Conservation (phyloP, 192 early-diverging fungal genomes). For the Chytriomyces sp. region DNA sequence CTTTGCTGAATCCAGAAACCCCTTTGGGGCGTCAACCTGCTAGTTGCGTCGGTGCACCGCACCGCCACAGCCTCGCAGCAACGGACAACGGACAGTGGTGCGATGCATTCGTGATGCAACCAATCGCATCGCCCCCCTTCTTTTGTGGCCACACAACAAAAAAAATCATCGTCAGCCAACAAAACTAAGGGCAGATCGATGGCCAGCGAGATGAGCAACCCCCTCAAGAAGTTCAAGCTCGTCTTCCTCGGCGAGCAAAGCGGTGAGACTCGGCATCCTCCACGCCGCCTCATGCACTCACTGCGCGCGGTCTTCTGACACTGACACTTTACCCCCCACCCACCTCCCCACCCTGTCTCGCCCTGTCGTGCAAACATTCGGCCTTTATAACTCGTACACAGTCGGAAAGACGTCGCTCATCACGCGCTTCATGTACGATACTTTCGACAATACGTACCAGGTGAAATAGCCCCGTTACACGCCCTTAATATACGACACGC, state of each 20-base stretch:
- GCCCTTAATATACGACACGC: background rate
- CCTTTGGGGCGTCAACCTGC: background rate
- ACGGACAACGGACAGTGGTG: too few species aligned
- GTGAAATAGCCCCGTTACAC: slow-evolving; percentile 25
- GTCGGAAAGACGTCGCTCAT: slow-evolving; percentile 99
- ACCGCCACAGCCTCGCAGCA: too few species aligned
- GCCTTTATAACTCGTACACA: slow-evolving; percentile 73
- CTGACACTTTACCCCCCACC: slow-evolving; percentile 1
- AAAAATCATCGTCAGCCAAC: too few species aligned
- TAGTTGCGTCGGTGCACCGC: background rate
- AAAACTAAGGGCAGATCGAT: too few species aligned
- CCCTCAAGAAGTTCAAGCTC: slow-evolving; percentile 88
- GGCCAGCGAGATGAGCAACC: slow-evolving; percentile 41
- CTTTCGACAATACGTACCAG: slow-evolving; percentile 98
- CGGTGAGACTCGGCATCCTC: slow-evolving; percentile 55
- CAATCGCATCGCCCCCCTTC: too few species aligned
- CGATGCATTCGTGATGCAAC: too few species aligned
- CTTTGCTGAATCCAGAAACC: slow-evolving; percentile 40
- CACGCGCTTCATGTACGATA: slow-evolving; percentile 99
- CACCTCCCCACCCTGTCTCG: slow-evolving; percentile 69
- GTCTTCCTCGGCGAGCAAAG: slow-evolving; percentile 99
- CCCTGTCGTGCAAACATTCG: slow-evolving; percentile 76
- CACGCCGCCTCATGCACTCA: background rate
- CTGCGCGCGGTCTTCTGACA: slow-evolving; percentile 18
- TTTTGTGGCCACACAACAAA: too few species aligned